phyloP scores from a whole-genome alignment of 129 eudicot species.

The Silybum marianum region DNA sequence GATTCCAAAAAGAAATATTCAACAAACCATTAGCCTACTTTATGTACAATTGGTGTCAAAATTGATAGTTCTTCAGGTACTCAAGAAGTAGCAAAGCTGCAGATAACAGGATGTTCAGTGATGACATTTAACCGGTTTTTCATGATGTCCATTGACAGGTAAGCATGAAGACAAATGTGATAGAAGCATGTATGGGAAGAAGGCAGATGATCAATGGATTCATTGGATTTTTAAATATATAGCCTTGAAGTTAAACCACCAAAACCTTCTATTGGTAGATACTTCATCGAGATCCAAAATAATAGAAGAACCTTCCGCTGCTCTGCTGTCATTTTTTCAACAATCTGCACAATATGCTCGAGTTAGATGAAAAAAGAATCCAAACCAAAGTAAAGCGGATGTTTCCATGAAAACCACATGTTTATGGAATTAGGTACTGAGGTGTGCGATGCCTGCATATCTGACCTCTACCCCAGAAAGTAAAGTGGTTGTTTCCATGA shows the following conservation, averaged over 20 bases:
- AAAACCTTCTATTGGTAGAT: conserved; percentile 80
- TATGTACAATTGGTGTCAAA: not conserved
- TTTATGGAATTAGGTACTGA: no score
- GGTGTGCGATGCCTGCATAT: not conserved
- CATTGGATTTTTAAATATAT: conserved; percentile 48
- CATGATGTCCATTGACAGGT: conserved; percentile 58
- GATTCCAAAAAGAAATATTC: not conserved
- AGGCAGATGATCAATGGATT: conserved; percentile 63
- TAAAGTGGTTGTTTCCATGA: not conserved
- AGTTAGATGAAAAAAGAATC: not conserved
- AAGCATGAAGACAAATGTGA: conserved; percentile 66
- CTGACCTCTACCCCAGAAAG: not conserved
- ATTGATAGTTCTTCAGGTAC: not conserved
- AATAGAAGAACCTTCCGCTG: conserved; percentile 67
- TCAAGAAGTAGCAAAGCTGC: conserved; percentile 75
- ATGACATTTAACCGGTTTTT: conserved; percentile 55
- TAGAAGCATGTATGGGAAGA: conserved; percentile 87
- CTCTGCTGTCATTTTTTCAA: conserved; percentile 45
- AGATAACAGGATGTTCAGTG: conserved; percentile 76
- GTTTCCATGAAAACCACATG: no score
- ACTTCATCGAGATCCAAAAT: conserved; percentile 89
- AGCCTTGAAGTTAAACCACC: conserved; percentile 77
- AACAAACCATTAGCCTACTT: not conserved
- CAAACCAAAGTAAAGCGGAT: no score
- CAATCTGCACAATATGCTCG: conserved; percentile 49